A percentile compares a stretch with the other conserved stretches of the same genome.
Conservation (phyloP, 768 basidiomycete species). For the Termitomyces heimii region DNA sequence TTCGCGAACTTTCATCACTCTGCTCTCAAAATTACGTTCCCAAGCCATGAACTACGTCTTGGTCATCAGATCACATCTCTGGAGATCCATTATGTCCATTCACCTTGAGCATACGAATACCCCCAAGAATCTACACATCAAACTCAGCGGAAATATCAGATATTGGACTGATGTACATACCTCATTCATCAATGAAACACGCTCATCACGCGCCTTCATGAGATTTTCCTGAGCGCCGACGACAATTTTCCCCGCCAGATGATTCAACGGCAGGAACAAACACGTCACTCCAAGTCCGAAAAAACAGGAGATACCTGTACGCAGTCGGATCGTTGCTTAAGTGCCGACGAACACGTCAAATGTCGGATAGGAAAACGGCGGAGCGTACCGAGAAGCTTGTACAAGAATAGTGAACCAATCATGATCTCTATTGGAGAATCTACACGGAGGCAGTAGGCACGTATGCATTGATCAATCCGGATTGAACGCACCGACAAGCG, state of each 20-base stretch:
- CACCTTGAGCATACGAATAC: conserved; percentile 85
- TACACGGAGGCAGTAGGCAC: conserved; percentile 14
- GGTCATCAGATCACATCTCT: background rate
- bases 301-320: conserved; percentile 59
- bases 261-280: conserved; percentile 72
- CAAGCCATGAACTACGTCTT: conserved; percentile 76
- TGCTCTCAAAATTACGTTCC: conserved; percentile 86
- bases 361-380: conserved; percentile 1
- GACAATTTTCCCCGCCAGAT: conserved; percentile 77
- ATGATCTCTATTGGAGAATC: conserved; percentile 76
- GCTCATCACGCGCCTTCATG: conserved; percentile 90
- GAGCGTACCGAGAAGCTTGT: conserved; percentile 61
- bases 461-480: background rate
- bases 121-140: conserved; percentile 63
- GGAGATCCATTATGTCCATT: background rate
- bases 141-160: background rate
- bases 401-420: conserved; percentile 72
- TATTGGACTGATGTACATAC: conserved; percentile 15
- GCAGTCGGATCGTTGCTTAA: background rate
- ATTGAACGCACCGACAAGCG: conserved; percentile 50
- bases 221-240: conserved; percentile 75
- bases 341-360: background rate
- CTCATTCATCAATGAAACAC: conserved; percentile 88
- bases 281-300: conserved; percentile 74
- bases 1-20: conserved; percentile 65